Conservation (phyloP, 352 stramenopile genomes). For the Thraustochytrium striatum region DNA sequence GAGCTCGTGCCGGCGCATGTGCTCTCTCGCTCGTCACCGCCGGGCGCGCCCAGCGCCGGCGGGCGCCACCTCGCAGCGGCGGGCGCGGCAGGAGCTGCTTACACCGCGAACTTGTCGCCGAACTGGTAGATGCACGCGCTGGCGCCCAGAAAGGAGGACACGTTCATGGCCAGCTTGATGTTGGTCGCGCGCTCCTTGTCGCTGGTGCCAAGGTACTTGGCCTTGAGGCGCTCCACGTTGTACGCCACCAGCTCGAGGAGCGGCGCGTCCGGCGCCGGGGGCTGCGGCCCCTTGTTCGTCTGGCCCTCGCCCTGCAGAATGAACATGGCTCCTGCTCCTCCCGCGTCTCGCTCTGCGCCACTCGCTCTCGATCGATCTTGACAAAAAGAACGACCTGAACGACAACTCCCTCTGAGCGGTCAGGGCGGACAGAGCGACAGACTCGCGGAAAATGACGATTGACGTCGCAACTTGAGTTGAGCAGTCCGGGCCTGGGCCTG, state of each 20-base stretch:
- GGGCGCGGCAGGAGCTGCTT: background rate
- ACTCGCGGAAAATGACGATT: too few relatives aligned
- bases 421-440: too few relatives aligned
- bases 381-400: too few relatives aligned
- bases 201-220: conserved; percentile 32
- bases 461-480: too few relatives aligned
- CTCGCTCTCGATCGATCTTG: too few relatives aligned
- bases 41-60: background rate
- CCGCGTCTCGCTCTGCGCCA: too few relatives aligned
- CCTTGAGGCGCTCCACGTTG: conserved; percentile 27
- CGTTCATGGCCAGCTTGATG: conserved; percentile 39
- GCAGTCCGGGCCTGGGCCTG: too few relatives aligned
- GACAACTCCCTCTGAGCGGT: too few relatives aligned
- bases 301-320: too few relatives aligned
- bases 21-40: background rate
- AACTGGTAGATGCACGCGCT: conserved; percentile 13
- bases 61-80: background rate
- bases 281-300: too few relatives aligned
- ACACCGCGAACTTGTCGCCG: conserved; percentile 27
- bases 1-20: background rate
- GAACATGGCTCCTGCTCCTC: too few relatives aligned
- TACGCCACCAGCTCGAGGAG: conserved; percentile 36
- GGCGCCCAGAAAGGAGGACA: background rate
- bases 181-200: conserved; percentile 26
- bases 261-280: too few relatives aligned